These are phyloP conservation scores for Fomitopsis schrenkii DNA, from an alignment of 1,284 basidiomycete species.

Conservation along the genomic window DNA sequence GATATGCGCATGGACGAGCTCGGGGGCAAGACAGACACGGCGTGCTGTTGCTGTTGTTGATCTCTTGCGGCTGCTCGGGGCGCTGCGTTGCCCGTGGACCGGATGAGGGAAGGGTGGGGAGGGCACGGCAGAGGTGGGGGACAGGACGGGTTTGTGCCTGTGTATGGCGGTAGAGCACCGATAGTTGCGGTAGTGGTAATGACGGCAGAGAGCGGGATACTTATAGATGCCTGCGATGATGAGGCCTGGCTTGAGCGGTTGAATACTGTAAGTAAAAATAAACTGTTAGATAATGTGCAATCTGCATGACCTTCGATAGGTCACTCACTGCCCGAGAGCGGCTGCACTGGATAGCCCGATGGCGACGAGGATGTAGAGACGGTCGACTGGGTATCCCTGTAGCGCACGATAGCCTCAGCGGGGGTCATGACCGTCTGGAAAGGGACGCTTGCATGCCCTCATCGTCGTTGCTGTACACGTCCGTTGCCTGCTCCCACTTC, in stretches of 20 bases:
- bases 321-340: constrained; percentile 13
- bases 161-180: not conserved
- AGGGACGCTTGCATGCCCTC: constrained; percentile 3
- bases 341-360: constrained; percentile 12
- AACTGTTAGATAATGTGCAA: not conserved
- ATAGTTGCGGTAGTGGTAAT: not conserved
- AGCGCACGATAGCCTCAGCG: constrained; percentile 19
- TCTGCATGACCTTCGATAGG: too few relatives aligned
- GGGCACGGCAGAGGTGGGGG: not conserved
- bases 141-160: not conserved
- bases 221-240: not conserved
- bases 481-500: constrained; percentile 13
- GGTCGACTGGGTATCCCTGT: not conserved
- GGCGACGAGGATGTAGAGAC: not conserved
- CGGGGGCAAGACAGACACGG: not conserved
- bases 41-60: not conserved
- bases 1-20: not conserved
- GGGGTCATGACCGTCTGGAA: constrained; percentile 23
- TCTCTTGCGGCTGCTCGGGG: not conserved
- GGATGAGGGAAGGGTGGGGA: not conserved
- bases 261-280: not conserved
- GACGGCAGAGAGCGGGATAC: not conserved
- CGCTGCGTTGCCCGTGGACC: not conserved
- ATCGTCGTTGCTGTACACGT: constrained; percentile 4
- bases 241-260: not conserved